Percentiles rank a stretch among this genome's conserved stretches.
phyloP scores from a whole-genome alignment of 331 rosid genomes.

The Spiraea crenata region DNA sequence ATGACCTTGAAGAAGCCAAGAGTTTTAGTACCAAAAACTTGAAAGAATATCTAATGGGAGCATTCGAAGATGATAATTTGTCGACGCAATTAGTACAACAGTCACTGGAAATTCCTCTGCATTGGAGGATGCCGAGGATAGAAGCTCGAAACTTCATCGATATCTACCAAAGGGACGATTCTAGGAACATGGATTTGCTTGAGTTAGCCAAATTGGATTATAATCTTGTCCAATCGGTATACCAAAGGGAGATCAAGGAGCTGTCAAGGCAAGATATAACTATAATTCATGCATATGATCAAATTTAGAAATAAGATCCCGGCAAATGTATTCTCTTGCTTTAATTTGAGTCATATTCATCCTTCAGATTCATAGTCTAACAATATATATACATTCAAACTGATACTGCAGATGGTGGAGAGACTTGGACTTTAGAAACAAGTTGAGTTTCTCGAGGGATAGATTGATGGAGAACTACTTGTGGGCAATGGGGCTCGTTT shows the following conservation, averaged over 20 bases:
- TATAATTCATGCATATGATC: no score
- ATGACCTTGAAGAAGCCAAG: conserved; percentile 27
- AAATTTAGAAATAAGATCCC: no score
- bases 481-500: conserved; percentile 27
- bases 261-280: conserved; percentile 18
- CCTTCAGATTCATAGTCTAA: no score
- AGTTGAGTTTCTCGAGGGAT: conserved; percentile 30
- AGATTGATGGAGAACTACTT: conserved; percentile 36
- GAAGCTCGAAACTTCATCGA: conserved; percentile 32
- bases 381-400: no score
- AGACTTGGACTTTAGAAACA: conserved; percentile 19
- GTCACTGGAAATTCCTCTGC: conserved; percentile 23
- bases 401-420: conserved; percentile 33
- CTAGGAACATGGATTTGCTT: conserved; percentile 27
- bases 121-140: conserved; percentile 32
- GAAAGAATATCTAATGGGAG: background rate
- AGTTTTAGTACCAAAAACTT: conserved; percentile 13
- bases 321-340: no score
- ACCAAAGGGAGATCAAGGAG: conserved; percentile 31
- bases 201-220: conserved; percentile 36
- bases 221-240: conserved; percentile 32
- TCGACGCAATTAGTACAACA: conserved; percentile 7
- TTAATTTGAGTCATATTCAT: no score
- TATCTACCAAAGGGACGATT: conserved; percentile 8
- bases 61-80: background rate